phyloP scores from a whole-genome alignment of 495 filamentous ascomycete species.

The Cairneyella variabilis region DNA sequence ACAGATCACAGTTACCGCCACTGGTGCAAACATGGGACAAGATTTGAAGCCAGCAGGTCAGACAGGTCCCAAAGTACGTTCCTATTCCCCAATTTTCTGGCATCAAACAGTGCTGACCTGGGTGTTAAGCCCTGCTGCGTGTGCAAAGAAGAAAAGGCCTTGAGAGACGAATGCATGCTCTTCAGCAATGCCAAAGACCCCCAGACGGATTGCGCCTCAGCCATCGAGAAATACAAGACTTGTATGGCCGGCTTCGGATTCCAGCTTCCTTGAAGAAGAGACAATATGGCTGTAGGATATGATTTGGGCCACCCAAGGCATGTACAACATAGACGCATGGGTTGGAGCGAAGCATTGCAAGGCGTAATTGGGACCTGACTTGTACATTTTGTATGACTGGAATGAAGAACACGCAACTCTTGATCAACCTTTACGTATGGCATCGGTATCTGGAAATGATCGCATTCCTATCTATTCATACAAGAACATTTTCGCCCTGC shows the following conservation, averaged over 20 bases:
- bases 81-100: neutral
- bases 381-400: constrained; percentile 9
- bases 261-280: too few relatives aligned
- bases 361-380: constrained; percentile 13
- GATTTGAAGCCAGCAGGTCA: constrained; percentile 20
- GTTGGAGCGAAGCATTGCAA: constrained; percentile 20
- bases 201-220: constrained; percentile 70
- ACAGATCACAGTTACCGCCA: too few relatives aligned
- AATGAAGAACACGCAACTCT: constrained; percentile 20
- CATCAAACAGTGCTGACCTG: neutral
- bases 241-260: constrained; percentile 97
- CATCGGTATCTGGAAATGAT: too few relatives aligned
- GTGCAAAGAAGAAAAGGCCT: constrained; percentile 89
- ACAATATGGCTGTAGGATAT: neutral
- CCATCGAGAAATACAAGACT: constrained; percentile 78
- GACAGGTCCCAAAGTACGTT: constrained; percentile 20
- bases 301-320: neutral
- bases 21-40: constrained; percentile 17
- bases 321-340: constrained; percentile 11
- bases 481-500: neutral
- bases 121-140: constrained; percentile 82
- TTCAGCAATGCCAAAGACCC: constrained; percentile 80
- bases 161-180: constrained; percentile 97
- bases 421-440: neutral
- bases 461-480: neutral